Evolutionary conservation across 495 filamentous ascomycete genomes (phyloP).

Genomic region (Aspergillus heteromorphus): DNA sequence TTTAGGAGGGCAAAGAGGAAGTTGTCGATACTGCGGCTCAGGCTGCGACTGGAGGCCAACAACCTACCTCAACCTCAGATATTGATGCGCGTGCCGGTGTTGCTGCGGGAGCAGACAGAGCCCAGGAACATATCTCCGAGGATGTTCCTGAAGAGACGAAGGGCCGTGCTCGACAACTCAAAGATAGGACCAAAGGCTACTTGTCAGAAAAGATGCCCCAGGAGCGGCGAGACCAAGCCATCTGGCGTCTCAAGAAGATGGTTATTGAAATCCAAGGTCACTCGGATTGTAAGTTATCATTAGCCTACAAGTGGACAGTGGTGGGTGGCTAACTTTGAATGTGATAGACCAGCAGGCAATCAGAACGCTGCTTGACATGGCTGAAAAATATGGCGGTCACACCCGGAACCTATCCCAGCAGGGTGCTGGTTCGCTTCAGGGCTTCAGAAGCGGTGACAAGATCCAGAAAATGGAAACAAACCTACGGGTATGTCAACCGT

Average conservation of each 20-base stretch:
- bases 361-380: slow-evolving; percentile 74
- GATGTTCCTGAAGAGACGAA: slow-evolving; percentile 35
- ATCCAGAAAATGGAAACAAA: slow-evolving; percentile 70
- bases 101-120: slow-evolving; percentile 40
- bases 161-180: slow-evolving; percentile 23
- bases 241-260: slow-evolving; percentile 98
- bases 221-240: slow-evolving; percentile 88
- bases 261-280: slow-evolving; percentile 91
- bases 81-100: slow-evolving; percentile 51
- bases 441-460: slow-evolving; percentile 54
- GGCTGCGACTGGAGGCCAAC: slow-evolving; percentile 37
- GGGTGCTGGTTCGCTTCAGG: slow-evolving; percentile 60
- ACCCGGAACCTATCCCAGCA: slow-evolving; percentile 58
- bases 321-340: background rate
- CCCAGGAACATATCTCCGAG: slow-evolving; percentile 47
- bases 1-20: slow-evolving; percentile 31
- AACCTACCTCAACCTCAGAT: slow-evolving; percentile 41
- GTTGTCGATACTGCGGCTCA: slow-evolving; percentile 53
- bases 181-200: slow-evolving; percentile 61
- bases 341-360: slow-evolving; percentile 71
- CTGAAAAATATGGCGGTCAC: slow-evolving; percentile 81
- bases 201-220: slow-evolving; percentile 77
- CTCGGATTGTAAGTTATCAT: slow-evolving; percentile 61
- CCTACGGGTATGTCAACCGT: slow-evolving; percentile 55
- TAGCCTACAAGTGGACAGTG: background rate